Evolutionary conservation across 345 rosid genomes (phyloP).

Genomic region (Raphanus sativus): DNA sequence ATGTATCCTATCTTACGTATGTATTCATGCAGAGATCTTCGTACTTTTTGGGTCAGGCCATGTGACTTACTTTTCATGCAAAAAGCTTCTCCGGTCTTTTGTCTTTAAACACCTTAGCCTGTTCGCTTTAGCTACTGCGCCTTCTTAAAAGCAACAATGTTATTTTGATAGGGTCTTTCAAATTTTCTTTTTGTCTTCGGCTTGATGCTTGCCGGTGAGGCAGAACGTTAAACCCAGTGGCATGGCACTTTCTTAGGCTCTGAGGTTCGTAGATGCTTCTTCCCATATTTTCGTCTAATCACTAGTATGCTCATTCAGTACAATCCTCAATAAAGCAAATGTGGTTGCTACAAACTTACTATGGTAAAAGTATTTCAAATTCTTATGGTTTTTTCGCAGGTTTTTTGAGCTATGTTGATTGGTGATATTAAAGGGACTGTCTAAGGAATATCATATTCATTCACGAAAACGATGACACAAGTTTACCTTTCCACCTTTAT

Average conservation of each 20-base stretch:
- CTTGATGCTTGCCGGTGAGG: slow-evolving; percentile 32
- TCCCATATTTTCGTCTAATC: slow-evolving; percentile 8
- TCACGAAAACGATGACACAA: slow-evolving; percentile 29
- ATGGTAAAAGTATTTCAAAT: slow-evolving; percentile 15
- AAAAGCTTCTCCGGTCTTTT: slow-evolving; percentile 38
- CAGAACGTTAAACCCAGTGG: slow-evolving; percentile 6
- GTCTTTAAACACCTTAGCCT: slow-evolving; percentile 38
- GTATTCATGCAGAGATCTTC: slow-evolving; percentile 45
- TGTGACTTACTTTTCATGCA: slow-evolving; percentile 47
- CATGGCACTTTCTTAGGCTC: slow-evolving; percentile 7
- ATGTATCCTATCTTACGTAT: slow-evolving; percentile 40
- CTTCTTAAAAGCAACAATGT: slow-evolving; percentile 41
- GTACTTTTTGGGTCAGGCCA: slow-evolving; percentile 35
- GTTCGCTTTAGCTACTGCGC: slow-evolving; percentile 8
- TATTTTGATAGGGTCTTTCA: slow-evolving; percentile 32
- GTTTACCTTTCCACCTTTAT: slow-evolving; percentile 31
- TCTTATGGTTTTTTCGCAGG: neutral
- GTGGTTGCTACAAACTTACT: slow-evolving; percentile 7
- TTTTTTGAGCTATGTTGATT: slow-evolving; percentile 21
- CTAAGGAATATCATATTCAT: slow-evolving; percentile 33
- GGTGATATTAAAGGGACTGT: slow-evolving; percentile 6
- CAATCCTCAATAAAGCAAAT: slow-evolving; percentile 15
- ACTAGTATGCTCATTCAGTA: slow-evolving; percentile 2
- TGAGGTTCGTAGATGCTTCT: slow-evolving; percentile 21
- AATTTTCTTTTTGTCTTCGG: slow-evolving; percentile 30